Base-by-base conservation (phyloP, 306 rosid genomes). In the Pueraria montana region DNA sequence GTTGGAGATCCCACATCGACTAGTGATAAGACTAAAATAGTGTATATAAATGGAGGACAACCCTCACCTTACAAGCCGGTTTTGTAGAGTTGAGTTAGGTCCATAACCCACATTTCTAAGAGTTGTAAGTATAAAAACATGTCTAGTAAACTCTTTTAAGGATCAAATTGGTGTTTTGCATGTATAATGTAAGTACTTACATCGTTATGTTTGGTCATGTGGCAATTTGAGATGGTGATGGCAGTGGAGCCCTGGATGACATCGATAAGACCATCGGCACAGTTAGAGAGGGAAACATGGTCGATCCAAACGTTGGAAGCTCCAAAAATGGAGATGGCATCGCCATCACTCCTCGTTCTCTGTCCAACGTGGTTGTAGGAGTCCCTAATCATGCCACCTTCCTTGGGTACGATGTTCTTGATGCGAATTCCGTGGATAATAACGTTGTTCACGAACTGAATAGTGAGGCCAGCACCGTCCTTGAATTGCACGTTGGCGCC, bases 141-240 rank as follows among this genome's bases (percentile, higher is more conserved):
- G 40, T 36, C 40, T 36, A 36, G 6, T 36, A 36, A 36, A 5
- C 40, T 36, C 40, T 36, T 36, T 36, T 30, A 30, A 36, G 40
- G 40, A 3, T 1, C 3, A 1, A 27, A 27, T 27, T 27, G 32
- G 3, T 27, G 45, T 40, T n/a, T n/a, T n/a, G n/a, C n/a, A n/a
- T 5, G 2, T 10, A 16, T 45, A 45, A 45, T 1, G 53, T 50
- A 1, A 50, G 2, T 17, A 52, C 62, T 61, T 50, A 81, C 85
- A 24, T 82, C 80, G 10, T 82, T 82, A 65, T 82, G 85, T 65
- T 65, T 82, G 11, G 85, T 82, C 85, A 82, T 82, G 59, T 82
- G 85, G 55, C 68, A 63, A 74, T 82, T 82, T n/a, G 85, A 64
- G 69, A 82, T 36, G 38, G 85, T 74, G 76, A 82, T 3, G 6